Base-by-base conservation (phyloP, 176 grass and related monocot species). In the Hordeum marinum region DNA sequence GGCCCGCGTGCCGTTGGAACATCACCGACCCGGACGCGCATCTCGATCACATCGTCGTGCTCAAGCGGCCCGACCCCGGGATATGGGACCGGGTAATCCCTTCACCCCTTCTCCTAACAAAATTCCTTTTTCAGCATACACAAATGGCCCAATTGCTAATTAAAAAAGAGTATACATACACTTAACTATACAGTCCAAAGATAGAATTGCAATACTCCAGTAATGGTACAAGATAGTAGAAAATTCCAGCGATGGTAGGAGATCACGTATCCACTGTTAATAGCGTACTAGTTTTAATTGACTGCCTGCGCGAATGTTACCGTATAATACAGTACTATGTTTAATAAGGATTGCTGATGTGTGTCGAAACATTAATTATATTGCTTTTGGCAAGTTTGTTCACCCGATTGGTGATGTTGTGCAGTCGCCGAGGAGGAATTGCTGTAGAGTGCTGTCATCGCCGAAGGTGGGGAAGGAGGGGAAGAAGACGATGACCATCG, bases 381-480 rank as follows among this genome's bases (percentile, higher is more conserved):
- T 84, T 91, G 83, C 83, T 55, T 69, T 60, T 31, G 69, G 32
- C 48, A 79, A 65, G 18, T 60, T 64, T 66, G 79, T 52, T 57
- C 21, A 21, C 80, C n/a, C n/a, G n/a, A n/a, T n/a, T n/a, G n/a
- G n/a, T n/a, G 64, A 43, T 79, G 29, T 88, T 82, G 37, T 92
- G 85, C 91, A 98, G 96, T 91, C 96, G 35, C 96, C 93, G 9
- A 98, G 96, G 85, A 86, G 96, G 72, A 92, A 95, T 78, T 98
- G 96, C 68, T 98, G 96, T 46, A 71, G 96, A 45, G 96, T 98
- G 85, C 21, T 95, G 67, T 86, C 75, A 4, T 84, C 95, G 75
- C 90, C 89, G 20, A 68, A 91, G 65, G 78, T 41, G 10, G 67
- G 77, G 60, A 78, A 76, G 76, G 52, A 78, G 18, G 78, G 78